Base-by-base conservation (phyloP, 1,139 yeast genomes). In the Scheffersomyces insectosa region DNA sequence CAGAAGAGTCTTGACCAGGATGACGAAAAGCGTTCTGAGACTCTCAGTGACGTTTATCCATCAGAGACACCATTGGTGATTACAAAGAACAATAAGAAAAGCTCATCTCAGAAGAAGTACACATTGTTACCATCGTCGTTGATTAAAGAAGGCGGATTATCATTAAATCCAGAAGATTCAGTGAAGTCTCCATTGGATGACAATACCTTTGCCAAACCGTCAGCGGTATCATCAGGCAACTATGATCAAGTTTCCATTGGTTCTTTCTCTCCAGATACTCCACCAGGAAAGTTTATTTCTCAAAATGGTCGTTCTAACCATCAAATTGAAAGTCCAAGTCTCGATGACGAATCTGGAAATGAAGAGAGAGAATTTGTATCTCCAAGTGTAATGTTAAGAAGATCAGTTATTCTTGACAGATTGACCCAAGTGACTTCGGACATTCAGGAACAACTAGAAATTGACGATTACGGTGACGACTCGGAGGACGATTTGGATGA, bases 41-140 rank as follows among this genome's bases (percentile, higher is more conserved):
- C 72, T 1, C 55, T 75, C 29, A 74, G 80, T 49, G 82, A 77
- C 41, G 55, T 70, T 1, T 72, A 60, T 42, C 69, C 75, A 2
- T 54, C 52, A 14, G 75, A 67, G 34, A 56, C 65, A 2, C 80
- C 79, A 1, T 60, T 77, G 38, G 51, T 68, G 5, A 62, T 75
- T 16, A 64, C 55, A 41, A 77, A 75, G 42, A 49, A 52, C 29
- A 42, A 41, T n/a, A 43, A 41, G 50, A 31, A 13, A 5, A 31
- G 13, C 34, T 20, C 25, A 6, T 4, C 14, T 13, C 52, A 33
- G 51, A 56, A 23, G 63, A 60, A 41, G 62, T 59, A 28, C 53
- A 57, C n/a, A 3, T 37, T 46, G 20, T 25, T 41, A 14, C 43
- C 47, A n/a, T 41, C 47, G 59, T 66, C 38, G 12, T 33, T 37